phyloP scores from a whole-genome alignment of 768 basidiomycete species.

The Lentinula raphanica region DNA sequence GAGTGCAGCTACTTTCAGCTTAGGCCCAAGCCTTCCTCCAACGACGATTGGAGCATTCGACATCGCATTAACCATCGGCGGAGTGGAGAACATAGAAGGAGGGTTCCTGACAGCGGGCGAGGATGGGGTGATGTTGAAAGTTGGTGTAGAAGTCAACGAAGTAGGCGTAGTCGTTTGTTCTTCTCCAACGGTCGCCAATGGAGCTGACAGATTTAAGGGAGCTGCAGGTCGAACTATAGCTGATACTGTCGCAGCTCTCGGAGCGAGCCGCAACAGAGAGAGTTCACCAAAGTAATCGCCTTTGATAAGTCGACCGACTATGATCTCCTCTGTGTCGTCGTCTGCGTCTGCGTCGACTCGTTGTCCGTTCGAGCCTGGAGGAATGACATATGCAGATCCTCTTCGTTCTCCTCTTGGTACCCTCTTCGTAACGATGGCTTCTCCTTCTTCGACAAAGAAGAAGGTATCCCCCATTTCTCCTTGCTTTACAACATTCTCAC shows the following conservation, averaged over 20 bases:
- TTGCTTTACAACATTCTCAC: slow-evolving; percentile 83
- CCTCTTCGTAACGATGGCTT: slow-evolving; percentile 77
- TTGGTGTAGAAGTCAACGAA: neutral
- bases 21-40: slow-evolving; percentile 41
- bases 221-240: slow-evolving; percentile 47
- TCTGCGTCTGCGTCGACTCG: slow-evolving; percentile 18
- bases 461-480: slow-evolving; percentile 97
- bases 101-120: neutral
- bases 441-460: slow-evolving; percentile 95
- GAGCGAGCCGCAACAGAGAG: slow-evolving; percentile 80
- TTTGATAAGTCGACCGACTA: slow-evolving; percentile 73
- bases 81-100: neutral
- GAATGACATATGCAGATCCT: neutral
- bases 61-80: neutral
- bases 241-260: slow-evolving; percentile 95
- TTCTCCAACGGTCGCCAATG: neutral
- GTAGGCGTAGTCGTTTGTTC: neutral
- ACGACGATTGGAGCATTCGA: neutral
- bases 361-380: neutral
- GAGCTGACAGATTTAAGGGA: neutral
- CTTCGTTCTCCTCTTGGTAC: neutral
- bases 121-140: slow-evolving; percentile 1
- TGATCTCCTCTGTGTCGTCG: slow-evolving; percentile 55
- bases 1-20: slow-evolving; percentile 89
- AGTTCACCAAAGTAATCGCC: slow-evolving; percentile 99